Percentiles rank a stretch among this genome's conserved stretches.
Conservation (phyloP, 148 eudicot species). For the Diospyros lotus region DNA sequence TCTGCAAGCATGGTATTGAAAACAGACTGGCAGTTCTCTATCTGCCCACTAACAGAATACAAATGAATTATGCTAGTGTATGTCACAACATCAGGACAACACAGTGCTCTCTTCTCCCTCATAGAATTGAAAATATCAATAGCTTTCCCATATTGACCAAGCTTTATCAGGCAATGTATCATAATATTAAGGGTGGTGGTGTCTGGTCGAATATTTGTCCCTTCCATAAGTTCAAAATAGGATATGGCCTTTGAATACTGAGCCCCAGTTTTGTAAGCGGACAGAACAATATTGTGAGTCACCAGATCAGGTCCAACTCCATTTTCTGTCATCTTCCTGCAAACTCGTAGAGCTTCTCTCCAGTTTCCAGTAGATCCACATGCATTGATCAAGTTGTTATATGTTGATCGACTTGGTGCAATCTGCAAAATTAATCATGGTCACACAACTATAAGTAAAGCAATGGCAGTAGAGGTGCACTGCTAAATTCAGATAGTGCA, state of each 20-base stretch:
- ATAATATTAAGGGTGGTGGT: conserved; percentile 74
- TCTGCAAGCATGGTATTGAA: conserved; percentile 79
- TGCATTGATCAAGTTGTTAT: conserved; percentile 90
- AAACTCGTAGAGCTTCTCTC: conserved; percentile 88
- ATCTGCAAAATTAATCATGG: conserved; percentile 43
- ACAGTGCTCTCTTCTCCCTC: conserved; percentile 70
- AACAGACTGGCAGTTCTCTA: conserved; percentile 69
- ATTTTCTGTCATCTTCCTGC: conserved; percentile 90
- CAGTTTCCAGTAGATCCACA: conserved; percentile 98
- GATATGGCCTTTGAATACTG: conserved; percentile 84
- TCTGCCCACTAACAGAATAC: conserved; percentile 80
- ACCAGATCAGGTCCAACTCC: conserved; percentile 97
- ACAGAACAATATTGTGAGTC: conserved; percentile 85
- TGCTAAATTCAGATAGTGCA: no score
- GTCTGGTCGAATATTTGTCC: conserved; percentile 77
- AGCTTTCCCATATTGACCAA: conserved; percentile 63
- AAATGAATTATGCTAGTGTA: conserved; percentile 90
- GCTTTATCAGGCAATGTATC: conserved; percentile 76
- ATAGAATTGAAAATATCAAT: conserved; percentile 64
- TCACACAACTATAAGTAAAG: neutral
- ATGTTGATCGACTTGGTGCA: conserved; percentile 85
- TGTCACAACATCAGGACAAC: conserved; percentile 76
- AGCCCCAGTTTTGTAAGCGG: conserved; percentile 83
- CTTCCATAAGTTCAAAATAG: conserved; percentile 88
- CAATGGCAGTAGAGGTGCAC: neutral